These are phyloP conservation scores for Apophysomyces variabilis DNA, from an alignment of 371 early-diverging fungal genomes.

Conservation along the genomic window DNA sequence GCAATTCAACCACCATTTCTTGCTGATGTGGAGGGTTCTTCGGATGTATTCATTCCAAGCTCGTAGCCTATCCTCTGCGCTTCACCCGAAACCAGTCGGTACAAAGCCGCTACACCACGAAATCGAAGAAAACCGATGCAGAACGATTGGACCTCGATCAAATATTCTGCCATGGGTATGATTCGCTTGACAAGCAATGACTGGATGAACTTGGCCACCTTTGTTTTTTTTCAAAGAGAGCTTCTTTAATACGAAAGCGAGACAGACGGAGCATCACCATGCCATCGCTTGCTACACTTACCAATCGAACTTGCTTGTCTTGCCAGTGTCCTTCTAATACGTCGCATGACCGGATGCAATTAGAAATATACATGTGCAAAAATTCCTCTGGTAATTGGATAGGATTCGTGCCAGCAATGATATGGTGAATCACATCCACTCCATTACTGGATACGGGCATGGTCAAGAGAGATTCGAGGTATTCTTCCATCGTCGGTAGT, in stretches of 20 bases:
- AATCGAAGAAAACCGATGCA: constrained; percentile 52
- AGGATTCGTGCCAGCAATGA: constrained; percentile 42
- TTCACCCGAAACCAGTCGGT: constrained; percentile 35
- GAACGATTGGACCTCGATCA: constrained; percentile 71
- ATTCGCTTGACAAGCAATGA: constrained; percentile 61
- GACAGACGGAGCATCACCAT: no score
- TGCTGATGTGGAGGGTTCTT: neutral
- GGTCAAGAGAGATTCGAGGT: constrained; percentile 36
- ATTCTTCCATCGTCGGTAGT: constrained; percentile 18
- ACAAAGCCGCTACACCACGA: constrained; percentile 37
- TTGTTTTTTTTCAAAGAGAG: neutral
- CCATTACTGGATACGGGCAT: constrained; percentile 42
- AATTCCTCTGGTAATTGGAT: constrained; percentile 52
- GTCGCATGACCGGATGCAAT: constrained; percentile 70
- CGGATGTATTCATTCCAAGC: neutral
- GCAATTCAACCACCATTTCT: no score
- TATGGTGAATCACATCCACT: constrained; percentile 69
- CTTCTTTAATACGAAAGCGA: no score
- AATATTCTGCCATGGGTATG: constrained; percentile 61
- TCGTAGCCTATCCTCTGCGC: constrained; percentile 18
- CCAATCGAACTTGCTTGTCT: constrained; percentile 71
- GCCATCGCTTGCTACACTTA: constrained; percentile 26
- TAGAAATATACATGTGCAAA: constrained; percentile 66
- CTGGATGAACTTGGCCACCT: constrained; percentile 76
- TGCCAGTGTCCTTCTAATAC: constrained; percentile 56